Conservation (phyloP, 164 flowering plant species). For the Pachysandra terminalis region DNA sequence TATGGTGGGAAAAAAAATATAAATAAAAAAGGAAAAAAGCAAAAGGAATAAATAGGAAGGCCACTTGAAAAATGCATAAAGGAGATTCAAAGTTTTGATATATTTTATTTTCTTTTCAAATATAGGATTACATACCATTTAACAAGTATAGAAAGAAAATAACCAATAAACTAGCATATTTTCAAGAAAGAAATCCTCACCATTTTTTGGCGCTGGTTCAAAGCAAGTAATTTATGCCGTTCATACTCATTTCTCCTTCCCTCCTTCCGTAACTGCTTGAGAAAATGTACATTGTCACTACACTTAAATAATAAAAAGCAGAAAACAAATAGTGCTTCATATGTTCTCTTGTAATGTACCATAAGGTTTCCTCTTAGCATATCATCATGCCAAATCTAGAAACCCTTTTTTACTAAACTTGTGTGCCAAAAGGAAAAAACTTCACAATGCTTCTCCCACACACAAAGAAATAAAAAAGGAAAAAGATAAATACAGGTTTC, state of each 20-base stretch:
- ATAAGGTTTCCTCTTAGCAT: not conserved
- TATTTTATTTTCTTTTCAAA: too few species aligned
- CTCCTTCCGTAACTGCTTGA: constrained; percentile 78
- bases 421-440: not conserved
- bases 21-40: not conserved
- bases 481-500: too few species aligned
- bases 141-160: not conserved
- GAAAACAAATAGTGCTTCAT: not conserved
- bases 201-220: constrained; percentile 97
- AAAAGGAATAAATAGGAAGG: too few species aligned
- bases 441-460: too few species aligned
- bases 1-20: not conserved
- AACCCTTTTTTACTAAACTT: not conserved
- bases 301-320: not conserved
- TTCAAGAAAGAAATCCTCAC: constrained; percentile 36
- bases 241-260: constrained; percentile 96
- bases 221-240: constrained; percentile 88
- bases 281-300: constrained; percentile 5
- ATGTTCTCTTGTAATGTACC: not conserved
- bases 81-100: too few species aligned
- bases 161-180: constrained; percentile 4
- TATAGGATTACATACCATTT: too few species aligned
- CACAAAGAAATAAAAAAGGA: too few species aligned
- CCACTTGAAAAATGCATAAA: too few species aligned
- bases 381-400: not conserved